Base-by-base conservation (phyloP, 768 basidiomycete genomes). In the Leccinum disarticulatum region DNA sequence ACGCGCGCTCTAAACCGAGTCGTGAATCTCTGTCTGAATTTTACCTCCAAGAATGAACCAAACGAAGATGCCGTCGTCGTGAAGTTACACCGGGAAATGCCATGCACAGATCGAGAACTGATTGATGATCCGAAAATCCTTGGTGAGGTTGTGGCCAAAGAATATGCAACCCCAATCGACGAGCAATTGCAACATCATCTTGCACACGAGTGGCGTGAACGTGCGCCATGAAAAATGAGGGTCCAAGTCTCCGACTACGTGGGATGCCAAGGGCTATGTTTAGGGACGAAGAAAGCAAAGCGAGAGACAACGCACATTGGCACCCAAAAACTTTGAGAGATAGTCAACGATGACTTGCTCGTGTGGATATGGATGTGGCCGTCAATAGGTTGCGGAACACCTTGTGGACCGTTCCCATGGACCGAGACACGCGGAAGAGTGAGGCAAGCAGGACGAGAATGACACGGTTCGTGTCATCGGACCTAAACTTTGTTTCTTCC, bases 81-180 rank as follows among this genome's bases (percentile, higher is more conserved):
- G 28, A 30, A 30, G 33, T 27, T 46, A 28, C 62, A 14, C 6
- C 30, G 2, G 10, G 17, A 22, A 14, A 33, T 8, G 6, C 25
- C 17, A 35, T n/a, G 25, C 17, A 31, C 49, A 28, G 52, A 47
- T 2, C 25, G 53, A 52, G 48, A 22, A 17, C 36, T 71, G 66
- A 96, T 96, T 98, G 77, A 98, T 99, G 57, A 96, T 98, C 13
- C 96, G 85, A 77, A 98, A 98, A 72, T 99, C 97, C 70, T 98
- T 98, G 15, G 93, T 90, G 17, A 99, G 83, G 6, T 96, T 97
- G 67, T 99, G 96, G 1, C 96, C 96, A 57, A 98, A 89, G 71
- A 99, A 99, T 58, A 94, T 90, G 69, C 96, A 99, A 6, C 95
- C 95, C 22, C 88, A 81, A 71, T 99, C 96, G 19, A 98, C 95